Percentiles rank a stretch among this genome's conserved stretches.
phyloP scores from a whole-genome alignment of 176 grass and related monocot species.

The Rhynchospora breviuscula region DNA sequence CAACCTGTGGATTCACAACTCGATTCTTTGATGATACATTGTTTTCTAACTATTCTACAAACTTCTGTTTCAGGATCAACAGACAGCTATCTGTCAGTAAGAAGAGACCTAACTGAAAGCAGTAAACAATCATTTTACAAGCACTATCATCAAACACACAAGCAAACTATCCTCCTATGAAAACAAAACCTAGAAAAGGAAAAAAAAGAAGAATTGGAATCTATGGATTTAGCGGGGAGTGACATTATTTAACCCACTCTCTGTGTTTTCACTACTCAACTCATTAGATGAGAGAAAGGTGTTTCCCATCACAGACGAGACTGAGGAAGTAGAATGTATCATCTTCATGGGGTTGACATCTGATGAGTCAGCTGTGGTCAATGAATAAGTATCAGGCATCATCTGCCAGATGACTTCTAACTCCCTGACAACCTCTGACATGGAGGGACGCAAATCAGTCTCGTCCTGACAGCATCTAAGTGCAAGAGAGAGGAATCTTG shows the following conservation, averaged over 20 bases:
- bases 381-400: constrained; percentile 40
- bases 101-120: neutral
- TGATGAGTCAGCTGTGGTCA: neutral
- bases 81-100: neutral
- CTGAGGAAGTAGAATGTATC: constrained; percentile 18
- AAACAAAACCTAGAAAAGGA: neutral
- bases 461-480: constrained; percentile 64
- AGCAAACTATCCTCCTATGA: constrained; percentile 9
- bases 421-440: constrained; percentile 69
- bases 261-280: constrained; percentile 20
- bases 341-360: constrained; percentile 11
- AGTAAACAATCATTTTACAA: constrained; percentile 1
- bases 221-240: neutral
- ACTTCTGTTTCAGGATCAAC: neutral
- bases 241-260: constrained; percentile 34
- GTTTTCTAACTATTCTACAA: constrained; percentile 1
- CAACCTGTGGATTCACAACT: neutral
- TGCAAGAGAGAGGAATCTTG: constrained; percentile 56
- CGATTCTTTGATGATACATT: constrained; percentile 4
- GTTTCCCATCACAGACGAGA: constrained; percentile 7
- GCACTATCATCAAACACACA: neutral
- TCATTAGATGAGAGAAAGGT: constrained; percentile 33
- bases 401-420: constrained; percentile 54
- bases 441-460: constrained; percentile 64
- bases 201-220: neutral